Percentiles rank a stretch among this genome's conserved stretches.
These are phyloP conservation scores for Euphorbia celastroides DNA, from an alignment of 441 rosid genomes.

Conservation along the genomic window DNA sequence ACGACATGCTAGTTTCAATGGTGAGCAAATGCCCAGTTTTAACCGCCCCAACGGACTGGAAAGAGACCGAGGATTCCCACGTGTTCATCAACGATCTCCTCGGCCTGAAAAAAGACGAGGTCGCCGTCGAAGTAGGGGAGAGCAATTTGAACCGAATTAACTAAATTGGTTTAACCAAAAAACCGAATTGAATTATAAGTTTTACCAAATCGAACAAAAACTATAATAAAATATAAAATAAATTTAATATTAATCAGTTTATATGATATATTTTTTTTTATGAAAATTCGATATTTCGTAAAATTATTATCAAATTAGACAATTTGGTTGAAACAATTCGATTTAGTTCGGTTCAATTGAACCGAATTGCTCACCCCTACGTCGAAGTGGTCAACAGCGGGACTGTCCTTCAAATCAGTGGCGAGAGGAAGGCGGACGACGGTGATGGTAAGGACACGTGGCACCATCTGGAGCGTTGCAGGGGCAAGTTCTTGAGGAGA, in stretches of 20 bases:
- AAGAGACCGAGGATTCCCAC: constrained; percentile 49
- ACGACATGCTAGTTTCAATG: constrained; percentile 26
- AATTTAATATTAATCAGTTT: no score
- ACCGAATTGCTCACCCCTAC: no score
- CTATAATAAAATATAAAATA: no score
- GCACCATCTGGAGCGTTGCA: constrained; percentile 44
- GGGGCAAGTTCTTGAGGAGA: constrained; percentile 40
- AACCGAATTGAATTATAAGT: no score
- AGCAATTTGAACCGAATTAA: no score
- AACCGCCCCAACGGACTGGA: constrained; percentile 52
- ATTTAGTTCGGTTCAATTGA: no score
- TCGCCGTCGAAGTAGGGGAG: constrained; percentile 37
- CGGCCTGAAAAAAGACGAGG: constrained; percentile 48
- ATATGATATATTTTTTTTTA: no score
- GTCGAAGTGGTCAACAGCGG: constrained; percentile 36
- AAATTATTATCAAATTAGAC: no score
- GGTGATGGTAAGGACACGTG: constrained; percentile 29
- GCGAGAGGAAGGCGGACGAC: constrained; percentile 30
- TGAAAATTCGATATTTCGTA: no score
- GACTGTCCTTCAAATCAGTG: constrained; percentile 33
- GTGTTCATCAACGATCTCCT: constrained; percentile 41
- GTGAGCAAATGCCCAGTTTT: constrained; percentile 45
- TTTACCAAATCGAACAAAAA: no score
- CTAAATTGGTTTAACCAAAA: no score
- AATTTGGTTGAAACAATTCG: no score